Evolutionary conservation across 2,329 filamentous ascomycete genomes (phyloP).

Genomic region (Daldinia sp.): DNA sequence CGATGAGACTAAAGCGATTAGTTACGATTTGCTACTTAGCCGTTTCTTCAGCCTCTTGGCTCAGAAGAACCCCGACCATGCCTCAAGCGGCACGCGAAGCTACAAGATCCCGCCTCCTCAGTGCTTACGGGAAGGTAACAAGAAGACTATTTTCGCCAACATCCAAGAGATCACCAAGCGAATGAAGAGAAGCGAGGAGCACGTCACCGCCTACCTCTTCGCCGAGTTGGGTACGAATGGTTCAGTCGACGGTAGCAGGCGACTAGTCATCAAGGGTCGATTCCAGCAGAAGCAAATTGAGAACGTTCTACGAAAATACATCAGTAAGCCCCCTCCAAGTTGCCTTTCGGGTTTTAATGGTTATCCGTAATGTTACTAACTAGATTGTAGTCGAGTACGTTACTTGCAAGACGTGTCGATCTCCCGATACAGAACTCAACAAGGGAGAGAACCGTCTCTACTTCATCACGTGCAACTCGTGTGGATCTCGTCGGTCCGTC

Average conservation of each 20-base stretch:
- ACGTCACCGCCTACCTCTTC: slow-evolving; percentile 92
- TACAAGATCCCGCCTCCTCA: slow-evolving; percentile 99
- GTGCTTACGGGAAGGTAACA: slow-evolving; percentile 99
- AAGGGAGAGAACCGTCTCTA: slow-evolving; percentile 99
- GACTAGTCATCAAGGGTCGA: slow-evolving; percentile 97
- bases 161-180: slow-evolving; percentile 98
- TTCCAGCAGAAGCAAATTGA: slow-evolving; percentile 99
- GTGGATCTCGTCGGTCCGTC: slow-evolving; percentile 84
- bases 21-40: slow-evolving; percentile 83
- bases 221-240: slow-evolving; percentile 97
- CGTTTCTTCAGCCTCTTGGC: slow-evolving; percentile 96
- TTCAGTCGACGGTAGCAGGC: slow-evolving; percentile 90
- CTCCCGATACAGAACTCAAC: slow-evolving; percentile 92
- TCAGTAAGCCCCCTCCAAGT: slow-evolving; percentile 66
- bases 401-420: slow-evolving; percentile 98
- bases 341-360: background rate
- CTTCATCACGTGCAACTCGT: slow-evolving; percentile 97
- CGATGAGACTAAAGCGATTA: slow-evolving; percentile 78
- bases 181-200: slow-evolving; percentile 99
- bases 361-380: slow-evolving; percentile 44
- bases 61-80: slow-evolving; percentile 96
- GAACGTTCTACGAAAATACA: slow-evolving; percentile 94
- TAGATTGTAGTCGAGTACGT: slow-evolving; percentile 81
- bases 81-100: slow-evolving; percentile 86
- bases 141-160: slow-evolving; percentile 99